A percentile compares a stretch with the other conserved stretches of the same genome.
These are phyloP conservation scores for Ascochyta rabiei DNA, from an alignment of 2,329 filamentous ascomycete species.

Conservation along the genomic window DNA sequence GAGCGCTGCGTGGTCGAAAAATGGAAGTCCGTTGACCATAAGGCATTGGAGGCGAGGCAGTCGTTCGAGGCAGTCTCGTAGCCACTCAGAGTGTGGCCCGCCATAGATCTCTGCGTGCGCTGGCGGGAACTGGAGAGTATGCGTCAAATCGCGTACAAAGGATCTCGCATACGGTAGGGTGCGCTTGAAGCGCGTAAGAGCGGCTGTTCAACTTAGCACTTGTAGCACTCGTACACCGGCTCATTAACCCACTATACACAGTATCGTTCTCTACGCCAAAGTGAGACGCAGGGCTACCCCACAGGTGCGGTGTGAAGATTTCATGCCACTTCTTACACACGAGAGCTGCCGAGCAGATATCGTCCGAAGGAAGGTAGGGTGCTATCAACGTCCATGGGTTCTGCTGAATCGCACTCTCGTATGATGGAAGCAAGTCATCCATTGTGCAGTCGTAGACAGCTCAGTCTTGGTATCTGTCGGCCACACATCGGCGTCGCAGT, in stretches of 20 bases:
- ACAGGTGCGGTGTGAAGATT: slow-evolving; percentile 64
- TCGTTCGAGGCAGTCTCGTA: slow-evolving; percentile 63
- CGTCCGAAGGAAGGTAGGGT: slow-evolving; percentile 61
- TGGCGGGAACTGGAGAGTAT: slow-evolving; percentile 66
- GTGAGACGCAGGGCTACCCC: slow-evolving; percentile 68
- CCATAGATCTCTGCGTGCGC: slow-evolving; percentile 66
- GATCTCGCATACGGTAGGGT: slow-evolving; percentile 60
- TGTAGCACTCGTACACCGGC: neutral
- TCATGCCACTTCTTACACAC: slow-evolving; percentile 64
- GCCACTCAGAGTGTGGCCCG: slow-evolving; percentile 64
- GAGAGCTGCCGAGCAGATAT: slow-evolving; percentile 61
- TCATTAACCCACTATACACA: slow-evolving; percentile 56
- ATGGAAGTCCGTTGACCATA: slow-evolving; percentile 63
- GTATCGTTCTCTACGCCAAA: slow-evolving; percentile 66
- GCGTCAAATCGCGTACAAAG: slow-evolving; percentile 61
- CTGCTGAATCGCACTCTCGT: slow-evolving; percentile 61
- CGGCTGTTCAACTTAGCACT: slow-evolving; percentile 50
- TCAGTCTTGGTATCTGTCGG: neutral
- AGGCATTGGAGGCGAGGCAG: slow-evolving; percentile 65
- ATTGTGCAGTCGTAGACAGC: slow-evolving; percentile 39
- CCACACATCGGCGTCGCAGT: neutral
- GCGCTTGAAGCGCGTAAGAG: slow-evolving; percentile 64
- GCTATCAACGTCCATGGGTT: slow-evolving; percentile 64
- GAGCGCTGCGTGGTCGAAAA: slow-evolving; percentile 66
- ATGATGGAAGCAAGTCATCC: slow-evolving; percentile 66